Percentiles rank a stretch among this genome's conserved stretches.
These are phyloP conservation scores for Chlorella sp. DNA, from an alignment of 139 green algal genomes.

Conservation along the genomic window DNA sequence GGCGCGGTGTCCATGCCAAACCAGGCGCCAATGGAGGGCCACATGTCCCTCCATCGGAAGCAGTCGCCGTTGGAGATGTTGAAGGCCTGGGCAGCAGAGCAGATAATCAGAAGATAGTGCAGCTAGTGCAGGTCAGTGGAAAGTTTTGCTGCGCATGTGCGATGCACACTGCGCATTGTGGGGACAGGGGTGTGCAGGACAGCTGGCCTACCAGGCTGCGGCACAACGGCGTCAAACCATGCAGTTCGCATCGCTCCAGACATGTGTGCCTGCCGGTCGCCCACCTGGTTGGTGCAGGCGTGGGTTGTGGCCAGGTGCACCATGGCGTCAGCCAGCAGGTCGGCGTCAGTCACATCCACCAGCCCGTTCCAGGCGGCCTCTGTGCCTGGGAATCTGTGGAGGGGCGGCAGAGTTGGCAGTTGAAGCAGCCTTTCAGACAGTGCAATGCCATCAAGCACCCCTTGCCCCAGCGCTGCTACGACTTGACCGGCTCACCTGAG, in stretches of 20 bases:
- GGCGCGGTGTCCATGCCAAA: conserved; percentile 21
- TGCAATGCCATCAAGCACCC: no score
- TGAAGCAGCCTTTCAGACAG: no score
- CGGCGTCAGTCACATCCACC: conserved; percentile 45
- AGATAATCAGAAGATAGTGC: no score
- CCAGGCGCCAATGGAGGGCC: conserved; percentile 19
- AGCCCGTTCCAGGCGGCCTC: conserved; percentile 18
- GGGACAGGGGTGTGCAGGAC: no score
- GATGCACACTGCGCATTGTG: no score
- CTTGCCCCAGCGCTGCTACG: background rate
- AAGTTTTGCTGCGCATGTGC: no score
- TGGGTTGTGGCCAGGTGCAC: conserved; percentile 38
- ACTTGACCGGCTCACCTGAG: background rate
- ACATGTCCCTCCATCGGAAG: conserved; percentile 15
- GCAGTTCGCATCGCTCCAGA: no score
- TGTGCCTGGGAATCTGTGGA: conserved; percentile 26
- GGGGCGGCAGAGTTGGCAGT: no score
- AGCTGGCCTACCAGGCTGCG: no score
- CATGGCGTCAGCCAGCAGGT: conserved; percentile 49
- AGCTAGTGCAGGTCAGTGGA: no score
- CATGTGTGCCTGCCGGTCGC: no score
- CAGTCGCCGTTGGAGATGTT: conserved; percentile 61
- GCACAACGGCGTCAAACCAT: no score
- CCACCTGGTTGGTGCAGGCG: conserved; percentile 36
- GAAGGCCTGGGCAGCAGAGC: conserved; percentile 38